Percentiles rank a stretch among this genome's conserved stretches.
Evolutionary conservation across 2,329 filamentous ascomycete genomes (phyloP).

Genomic region (Exophiala sideris): DNA sequence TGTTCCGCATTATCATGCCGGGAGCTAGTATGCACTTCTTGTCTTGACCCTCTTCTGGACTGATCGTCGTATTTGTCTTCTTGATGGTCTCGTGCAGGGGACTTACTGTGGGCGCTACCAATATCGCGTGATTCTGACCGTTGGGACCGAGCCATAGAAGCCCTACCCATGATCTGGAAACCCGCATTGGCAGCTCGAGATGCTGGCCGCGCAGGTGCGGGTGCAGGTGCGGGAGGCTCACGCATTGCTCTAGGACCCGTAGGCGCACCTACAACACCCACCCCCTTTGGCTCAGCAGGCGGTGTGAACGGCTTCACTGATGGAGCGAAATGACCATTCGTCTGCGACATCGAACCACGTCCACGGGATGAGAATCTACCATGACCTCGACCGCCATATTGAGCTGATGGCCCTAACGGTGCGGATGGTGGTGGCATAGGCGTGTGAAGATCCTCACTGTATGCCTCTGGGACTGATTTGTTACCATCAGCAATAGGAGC

Average conservation of each 20-base stretch:
- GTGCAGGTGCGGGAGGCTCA: conserved; percentile 23
- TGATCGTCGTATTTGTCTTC: conserved; percentile 43
- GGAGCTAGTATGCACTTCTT: conserved; percentile 11
- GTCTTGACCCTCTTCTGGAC: conserved; percentile 15
- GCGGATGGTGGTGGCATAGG: conserved; percentile 31
- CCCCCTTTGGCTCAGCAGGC: conserved; percentile 42
- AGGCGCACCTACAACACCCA: conserved; percentile 70
- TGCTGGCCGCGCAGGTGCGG: conserved; percentile 16
- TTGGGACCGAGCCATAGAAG: conserved; percentile 18
- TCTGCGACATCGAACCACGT: conserved; percentile 35
- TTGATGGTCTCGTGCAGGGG: conserved; percentile 25
- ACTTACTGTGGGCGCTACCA: conserved; percentile 12
- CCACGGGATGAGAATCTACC: conserved; percentile 44
- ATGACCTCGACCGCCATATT: conserved; percentile 33
- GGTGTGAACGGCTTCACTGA: conserved; percentile 30
- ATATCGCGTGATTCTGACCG: conserved; percentile 22
- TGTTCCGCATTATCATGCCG: conserved; percentile 12
- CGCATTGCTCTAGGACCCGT: conserved; percentile 94
- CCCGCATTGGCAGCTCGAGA: conserved; percentile 22
- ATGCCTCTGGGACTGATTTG: conserved; percentile 28
- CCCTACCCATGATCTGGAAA: conserved; percentile 29
- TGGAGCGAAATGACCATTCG: conserved; percentile 30
- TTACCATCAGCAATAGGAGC: conserved; percentile 18
- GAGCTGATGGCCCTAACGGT: conserved; percentile 33
- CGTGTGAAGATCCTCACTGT: conserved; percentile 26